phyloP scores from a whole-genome alignment of 169 alveolate species.

The Plasmodium malariae region DNA sequence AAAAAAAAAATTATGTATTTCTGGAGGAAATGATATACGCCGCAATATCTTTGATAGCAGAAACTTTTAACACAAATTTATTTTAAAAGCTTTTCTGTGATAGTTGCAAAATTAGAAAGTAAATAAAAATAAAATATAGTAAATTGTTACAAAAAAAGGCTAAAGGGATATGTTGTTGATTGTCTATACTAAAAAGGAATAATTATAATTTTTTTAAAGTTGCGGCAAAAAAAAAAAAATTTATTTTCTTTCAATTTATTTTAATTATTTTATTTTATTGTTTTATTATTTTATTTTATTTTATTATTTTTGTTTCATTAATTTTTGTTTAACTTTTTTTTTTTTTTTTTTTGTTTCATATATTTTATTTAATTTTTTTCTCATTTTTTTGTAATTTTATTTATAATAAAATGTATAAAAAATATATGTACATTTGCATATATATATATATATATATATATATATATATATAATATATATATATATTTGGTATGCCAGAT shows the following conservation, averaged over 20 bases:
- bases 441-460: no score
- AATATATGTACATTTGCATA: no score
- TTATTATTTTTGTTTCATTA: no score
- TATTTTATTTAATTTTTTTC: no score
- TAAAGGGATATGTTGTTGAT: neutral
- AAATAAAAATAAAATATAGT: neutral
- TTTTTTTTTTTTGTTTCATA: no score
- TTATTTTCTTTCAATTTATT: no score
- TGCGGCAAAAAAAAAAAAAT: neutral
- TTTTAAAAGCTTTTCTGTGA: constrained; percentile 6
- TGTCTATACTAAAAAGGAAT: constrained; percentile 24
- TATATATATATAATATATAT: no score
- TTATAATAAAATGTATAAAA: no score
- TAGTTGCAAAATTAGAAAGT: constrained; percentile 13
- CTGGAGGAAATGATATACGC: neutral
- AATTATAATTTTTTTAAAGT: constrained; percentile 1
- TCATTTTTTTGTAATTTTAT: no score
- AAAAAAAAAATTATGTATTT: neutral
- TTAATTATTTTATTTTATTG: neutral
- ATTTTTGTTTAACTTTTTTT: no score
- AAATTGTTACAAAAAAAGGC: neutral
- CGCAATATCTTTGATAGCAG: neutral
- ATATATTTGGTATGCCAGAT: no score
- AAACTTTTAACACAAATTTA: constrained; percentile 16
- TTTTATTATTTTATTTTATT: no score